Evolutionary conservation across 352 stramenopile species (phyloP), one percentile per base, ranked within the genome.

Genomic region (Elongisporangium anandrum): DNA sequence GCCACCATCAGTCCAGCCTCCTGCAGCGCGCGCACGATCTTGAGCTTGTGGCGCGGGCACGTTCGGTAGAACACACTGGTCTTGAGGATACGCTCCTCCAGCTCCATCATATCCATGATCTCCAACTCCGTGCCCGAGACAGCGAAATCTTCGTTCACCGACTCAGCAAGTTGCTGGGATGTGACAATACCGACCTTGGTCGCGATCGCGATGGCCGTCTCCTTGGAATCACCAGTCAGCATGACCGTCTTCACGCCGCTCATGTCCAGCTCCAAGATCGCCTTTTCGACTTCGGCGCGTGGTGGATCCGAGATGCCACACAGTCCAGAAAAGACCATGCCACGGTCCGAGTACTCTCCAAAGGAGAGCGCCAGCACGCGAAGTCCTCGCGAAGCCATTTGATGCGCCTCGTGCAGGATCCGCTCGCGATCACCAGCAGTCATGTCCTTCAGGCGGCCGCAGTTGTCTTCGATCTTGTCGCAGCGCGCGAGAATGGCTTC

Each of bases 51-150:
- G 22, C 92, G 72, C 6, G 97, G 96, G 38, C 85, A 95, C 12
- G 96, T 97, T 23, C 96, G 88, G 72, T 98, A 98, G 68, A 99
- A 99, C 9, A 99, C 92, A 38, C 83, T 88, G 8, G 97, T 94
- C 52, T 91, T 89, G 19, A 88, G 63, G 52, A 99, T 97, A 9
- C 77, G 75, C 52, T 90, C 74, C 59, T 92, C 79, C 47, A 94
- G 57, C 54, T 87, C 77, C 63, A 84, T 65, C 70, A 91, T 87
- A 24, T 88, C 79, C 75, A 98, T 96, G 8, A 81, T 82, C 65
- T 98, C 93, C 4, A 98, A 65, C 60, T 98, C 87, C 4, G 80
- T 79, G 15, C 83, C 87, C 29, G 87, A 97, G 59, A 98, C 80
- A 6, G 81, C 86, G 15, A 91, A 66, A n/a, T 85, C 69, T 38